A percentile compares a stretch with the other conserved stretches of the same genome.
Evolutionary conservation across 352 stramenopile species (phyloP).

Genomic region (Globisporangium abappressorium): DNA sequence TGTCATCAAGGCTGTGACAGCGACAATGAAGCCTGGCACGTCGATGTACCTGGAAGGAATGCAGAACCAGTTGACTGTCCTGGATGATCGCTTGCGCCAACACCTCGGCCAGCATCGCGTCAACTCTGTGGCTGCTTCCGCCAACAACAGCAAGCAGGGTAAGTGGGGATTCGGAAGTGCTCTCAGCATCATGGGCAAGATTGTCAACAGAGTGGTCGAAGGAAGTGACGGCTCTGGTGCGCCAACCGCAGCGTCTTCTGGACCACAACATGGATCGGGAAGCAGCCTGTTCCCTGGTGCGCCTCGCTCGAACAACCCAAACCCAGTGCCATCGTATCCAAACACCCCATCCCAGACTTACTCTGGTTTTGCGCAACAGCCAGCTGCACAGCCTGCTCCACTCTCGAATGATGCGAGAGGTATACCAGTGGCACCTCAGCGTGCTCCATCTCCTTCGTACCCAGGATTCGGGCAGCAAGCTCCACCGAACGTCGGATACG

Average conservation of each 20-base stretch:
- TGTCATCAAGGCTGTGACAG: slow-evolving; percentile 67
- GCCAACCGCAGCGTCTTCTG: slow-evolving; percentile 3
- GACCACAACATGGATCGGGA: slow-evolving; percentile 17
- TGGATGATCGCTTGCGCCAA: slow-evolving; percentile 84
- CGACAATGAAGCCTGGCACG: slow-evolving; percentile 76
- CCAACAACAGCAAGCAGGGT: slow-evolving; percentile 47
- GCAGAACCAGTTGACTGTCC: slow-evolving; percentile 83
- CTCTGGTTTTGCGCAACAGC: slow-evolving; percentile 17
- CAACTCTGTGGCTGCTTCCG: slow-evolving; percentile 50
- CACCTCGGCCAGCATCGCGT: slow-evolving; percentile 78
- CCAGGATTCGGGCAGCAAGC: slow-evolving; percentile 14
- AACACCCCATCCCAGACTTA: slow-evolving; percentile 19
- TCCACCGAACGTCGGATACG: slow-evolving; percentile 14
- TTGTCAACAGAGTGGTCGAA: slow-evolving; percentile 84
- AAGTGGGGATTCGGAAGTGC: slow-evolving; percentile 82
- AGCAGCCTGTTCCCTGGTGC: slow-evolving; percentile 37
- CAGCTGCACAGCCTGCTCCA: slow-evolving; percentile 18
- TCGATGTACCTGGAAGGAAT: slow-evolving; percentile 88
- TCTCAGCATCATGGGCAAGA: slow-evolving; percentile 85
- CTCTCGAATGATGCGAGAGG: slow-evolving; percentile 9
- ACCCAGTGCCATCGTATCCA: slow-evolving; percentile 28
- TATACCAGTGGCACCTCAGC: slow-evolving; percentile 1
- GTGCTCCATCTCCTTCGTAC: slow-evolving; percentile 13
- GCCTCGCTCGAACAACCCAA: slow-evolving; percentile 20
- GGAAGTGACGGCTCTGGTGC: slow-evolving; percentile 44